Conservation (phyloP, 1,284 basidiomycete genomes). For the Tylopilus sp. region DNA sequence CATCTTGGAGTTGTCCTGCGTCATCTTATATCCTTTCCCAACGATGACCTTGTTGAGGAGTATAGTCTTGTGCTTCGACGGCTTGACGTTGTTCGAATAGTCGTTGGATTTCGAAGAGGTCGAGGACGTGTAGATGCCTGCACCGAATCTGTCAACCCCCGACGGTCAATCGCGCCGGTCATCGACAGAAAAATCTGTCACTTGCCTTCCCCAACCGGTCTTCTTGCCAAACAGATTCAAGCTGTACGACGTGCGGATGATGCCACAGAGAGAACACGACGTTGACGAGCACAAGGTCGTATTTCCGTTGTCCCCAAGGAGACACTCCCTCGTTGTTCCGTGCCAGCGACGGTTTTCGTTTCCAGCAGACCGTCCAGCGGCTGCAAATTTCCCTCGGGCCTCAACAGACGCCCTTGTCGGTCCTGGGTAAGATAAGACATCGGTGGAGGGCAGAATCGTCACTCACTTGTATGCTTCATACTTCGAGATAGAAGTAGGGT, state of each 20-base stretch:
- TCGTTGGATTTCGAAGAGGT: slow-evolving; percentile 62
- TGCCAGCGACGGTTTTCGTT: slow-evolving; percentile 52
- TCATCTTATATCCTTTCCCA: slow-evolving; percentile 60
- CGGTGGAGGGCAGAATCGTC: neutral
- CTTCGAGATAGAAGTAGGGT: slow-evolving; percentile 42
- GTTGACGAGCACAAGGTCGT: slow-evolving; percentile 48
- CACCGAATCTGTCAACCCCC: slow-evolving; percentile 46
- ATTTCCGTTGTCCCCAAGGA: slow-evolving; percentile 55
- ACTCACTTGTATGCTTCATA: slow-evolving; percentile 57
- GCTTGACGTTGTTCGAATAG: slow-evolving; percentile 52
- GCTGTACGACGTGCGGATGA: slow-evolving; percentile 57
- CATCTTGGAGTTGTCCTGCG: slow-evolving; percentile 48
- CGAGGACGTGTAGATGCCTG: slow-evolving; percentile 39
- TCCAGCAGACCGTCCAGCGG: slow-evolving; percentile 48
- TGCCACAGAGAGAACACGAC: slow-evolving; percentile 55
- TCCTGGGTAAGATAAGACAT: neutral
- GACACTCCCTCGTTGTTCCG: slow-evolving; percentile 47
- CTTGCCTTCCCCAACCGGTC: slow-evolving; percentile 60
- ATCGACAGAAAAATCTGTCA: neutral
- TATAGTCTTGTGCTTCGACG: slow-evolving; percentile 53
- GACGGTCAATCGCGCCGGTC: slow-evolving; percentile 3
- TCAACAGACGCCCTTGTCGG: slow-evolving; percentile 46
- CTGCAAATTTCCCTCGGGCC: slow-evolving; percentile 49
- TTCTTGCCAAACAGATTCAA: slow-evolving; percentile 56
- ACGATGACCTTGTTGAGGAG: slow-evolving; percentile 64